phyloP scores from a whole-genome alignment of 176 grass and related monocot genomes.

The Cenchrus fungigraminus region DNA sequence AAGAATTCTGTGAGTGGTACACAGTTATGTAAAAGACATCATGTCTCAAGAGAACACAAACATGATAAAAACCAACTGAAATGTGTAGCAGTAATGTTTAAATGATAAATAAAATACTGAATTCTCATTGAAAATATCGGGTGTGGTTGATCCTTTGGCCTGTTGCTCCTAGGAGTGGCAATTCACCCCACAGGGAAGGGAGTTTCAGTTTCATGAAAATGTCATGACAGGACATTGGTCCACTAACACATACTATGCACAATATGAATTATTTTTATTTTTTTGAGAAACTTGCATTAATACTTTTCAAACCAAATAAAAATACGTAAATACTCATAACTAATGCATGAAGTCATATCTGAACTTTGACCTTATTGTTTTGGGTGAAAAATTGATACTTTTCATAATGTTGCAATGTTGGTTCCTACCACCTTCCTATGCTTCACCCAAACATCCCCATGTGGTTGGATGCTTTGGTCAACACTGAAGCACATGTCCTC shows the following conservation, averaged over 20 bases:
- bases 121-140: neutral
- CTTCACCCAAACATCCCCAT: neutral
- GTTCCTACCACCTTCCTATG: conserved; percentile 12
- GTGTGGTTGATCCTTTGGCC: neutral
- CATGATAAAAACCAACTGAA: neutral
- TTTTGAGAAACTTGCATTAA: neutral
- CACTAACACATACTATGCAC: neutral
- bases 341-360: neutral
- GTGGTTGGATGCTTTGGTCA: conserved; percentile 25
- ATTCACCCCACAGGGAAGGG: neutral
- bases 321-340: neutral
- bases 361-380: conserved; percentile 1
- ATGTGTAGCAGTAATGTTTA: neutral
- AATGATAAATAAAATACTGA: conserved; percentile 1
- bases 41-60: neutral
- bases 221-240: neutral
- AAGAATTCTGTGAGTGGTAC: neutral
- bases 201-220: neutral
- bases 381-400: neutral
- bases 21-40: neutral
- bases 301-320: neutral
- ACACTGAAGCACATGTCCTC: conserved; percentile 31
- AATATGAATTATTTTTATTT: neutral
- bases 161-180: neutral
- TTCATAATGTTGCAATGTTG: conserved; percentile 13